Evolutionary conservation across 139 green algal genomes (phyloP).

Genomic region (Pseudopediastrum boryanum): DNA sequence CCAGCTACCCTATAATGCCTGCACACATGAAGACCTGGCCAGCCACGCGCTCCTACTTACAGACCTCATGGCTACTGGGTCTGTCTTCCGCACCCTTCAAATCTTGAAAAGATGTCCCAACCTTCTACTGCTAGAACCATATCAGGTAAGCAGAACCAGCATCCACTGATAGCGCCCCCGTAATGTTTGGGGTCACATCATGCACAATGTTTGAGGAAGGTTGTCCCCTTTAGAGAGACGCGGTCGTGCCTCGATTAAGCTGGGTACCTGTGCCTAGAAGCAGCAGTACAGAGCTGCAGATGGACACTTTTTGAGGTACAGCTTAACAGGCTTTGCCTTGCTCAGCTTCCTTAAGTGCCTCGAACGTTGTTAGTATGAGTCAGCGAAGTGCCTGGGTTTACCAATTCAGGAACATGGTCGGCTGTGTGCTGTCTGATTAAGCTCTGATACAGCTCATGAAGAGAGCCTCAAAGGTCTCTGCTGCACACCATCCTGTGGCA

Average conservation of each 20-base stretch:
- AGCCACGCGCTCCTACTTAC: constrained; percentile 39
- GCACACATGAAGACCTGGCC: constrained; percentile 69
- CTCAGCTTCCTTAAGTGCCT: no score
- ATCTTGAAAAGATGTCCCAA: constrained; percentile 35
- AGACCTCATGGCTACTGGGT: constrained; percentile 30
- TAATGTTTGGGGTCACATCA: no score
- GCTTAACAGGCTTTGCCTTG: no score
- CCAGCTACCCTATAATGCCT: constrained; percentile 47
- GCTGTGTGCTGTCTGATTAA: no score
- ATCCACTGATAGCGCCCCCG: neutral
- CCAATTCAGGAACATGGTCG: no score
- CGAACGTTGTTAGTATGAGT: no score
- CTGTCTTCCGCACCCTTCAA: constrained; percentile 29
- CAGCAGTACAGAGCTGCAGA: neutral
- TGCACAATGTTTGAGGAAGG: neutral
- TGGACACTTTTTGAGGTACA: no score
- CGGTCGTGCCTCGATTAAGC: no score
- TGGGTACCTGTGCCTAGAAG: neutral
- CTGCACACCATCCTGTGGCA: no score
- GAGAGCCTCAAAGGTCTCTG: no score
- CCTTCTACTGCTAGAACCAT: neutral
- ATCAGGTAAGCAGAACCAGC: constrained; percentile 17
- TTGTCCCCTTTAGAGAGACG: neutral
- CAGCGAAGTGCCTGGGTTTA: no score
- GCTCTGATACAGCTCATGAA: no score